Evolutionary conservation across 345 rosid species (phyloP).

Genomic region (Eucalyptus marginata): DNA sequence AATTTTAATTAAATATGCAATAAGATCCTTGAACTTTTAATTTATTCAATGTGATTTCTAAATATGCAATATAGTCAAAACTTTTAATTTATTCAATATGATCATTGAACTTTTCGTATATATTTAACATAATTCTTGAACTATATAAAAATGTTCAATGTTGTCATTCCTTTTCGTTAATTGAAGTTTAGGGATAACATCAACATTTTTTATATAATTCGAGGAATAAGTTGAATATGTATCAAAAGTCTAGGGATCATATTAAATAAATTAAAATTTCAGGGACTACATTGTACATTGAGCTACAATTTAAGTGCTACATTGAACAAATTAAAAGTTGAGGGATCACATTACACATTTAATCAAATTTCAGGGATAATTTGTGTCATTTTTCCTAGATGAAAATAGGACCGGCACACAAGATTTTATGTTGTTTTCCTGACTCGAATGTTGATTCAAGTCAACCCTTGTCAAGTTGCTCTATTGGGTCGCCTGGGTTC

Average conservation of each 20-base stretch:
- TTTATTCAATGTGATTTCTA: rapidly evolving
- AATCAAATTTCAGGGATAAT: too few relatives aligned
- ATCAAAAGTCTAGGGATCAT: too few relatives aligned
- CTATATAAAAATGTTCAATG: rapidly evolving
- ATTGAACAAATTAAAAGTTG: too few relatives aligned
- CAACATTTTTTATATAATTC: too few relatives aligned
- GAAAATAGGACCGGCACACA: neutral
- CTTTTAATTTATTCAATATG: too few relatives aligned
- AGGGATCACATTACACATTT: rapidly evolving
- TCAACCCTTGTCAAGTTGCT: neutral
- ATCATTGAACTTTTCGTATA: rapidly evolving
- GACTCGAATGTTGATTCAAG: neutral
- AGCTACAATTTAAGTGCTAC: too few relatives aligned
- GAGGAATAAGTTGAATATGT: too few relatives aligned
- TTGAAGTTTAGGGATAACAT: too few relatives aligned
- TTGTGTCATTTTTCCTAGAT: rapidly evolving
- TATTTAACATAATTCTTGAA: rapidly evolving
- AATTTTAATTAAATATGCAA: rapidly evolving
- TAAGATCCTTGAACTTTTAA: rapidly evolving
- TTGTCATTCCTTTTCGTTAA: rapidly evolving
- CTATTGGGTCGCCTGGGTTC: neutral
- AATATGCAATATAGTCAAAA: rapidly evolving
- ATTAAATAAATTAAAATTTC: too few relatives aligned
- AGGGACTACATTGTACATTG: too few relatives aligned
- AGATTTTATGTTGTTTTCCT: neutral